Conservation (phyloP, 2,329 filamentous ascomycete species). For the Exserohilum turcica region DNA sequence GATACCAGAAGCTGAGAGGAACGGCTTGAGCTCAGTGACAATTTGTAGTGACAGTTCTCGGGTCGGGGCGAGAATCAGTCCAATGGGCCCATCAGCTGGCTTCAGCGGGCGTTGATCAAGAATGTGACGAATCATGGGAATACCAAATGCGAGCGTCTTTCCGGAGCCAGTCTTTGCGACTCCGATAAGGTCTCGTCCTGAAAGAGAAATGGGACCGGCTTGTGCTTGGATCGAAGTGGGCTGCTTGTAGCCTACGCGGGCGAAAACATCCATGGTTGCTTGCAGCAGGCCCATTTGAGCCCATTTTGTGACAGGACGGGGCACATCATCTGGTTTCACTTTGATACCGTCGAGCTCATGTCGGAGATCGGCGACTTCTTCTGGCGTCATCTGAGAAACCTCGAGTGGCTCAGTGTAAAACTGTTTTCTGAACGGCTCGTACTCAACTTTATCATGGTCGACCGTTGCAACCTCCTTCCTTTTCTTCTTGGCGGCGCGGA, state of each 20-base stretch:
- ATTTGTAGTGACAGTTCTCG: constrained; percentile 94
- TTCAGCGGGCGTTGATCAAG: constrained; percentile 86
- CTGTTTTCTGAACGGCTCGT: constrained; percentile 86
- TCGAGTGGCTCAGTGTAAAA: constrained; percentile 94
- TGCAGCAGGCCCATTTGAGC: constrained; percentile 90
- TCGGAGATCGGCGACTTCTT: constrained; percentile 79
- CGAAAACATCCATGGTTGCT: constrained; percentile 84
- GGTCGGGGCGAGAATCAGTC: constrained; percentile 90
- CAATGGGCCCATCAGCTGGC: constrained; percentile 83
- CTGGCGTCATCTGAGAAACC: constrained; percentile 79
- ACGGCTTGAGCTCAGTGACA: constrained; percentile 91
- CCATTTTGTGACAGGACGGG: constrained; percentile 95
- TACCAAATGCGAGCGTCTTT: constrained; percentile 92
- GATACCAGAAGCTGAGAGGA: constrained; percentile 82
- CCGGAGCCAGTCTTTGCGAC: constrained; percentile 97
- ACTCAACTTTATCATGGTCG: constrained; percentile 84
- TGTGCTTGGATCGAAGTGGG: constrained; percentile 96
- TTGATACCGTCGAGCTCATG: constrained; percentile 95
- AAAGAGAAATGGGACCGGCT: constrained; percentile 93
- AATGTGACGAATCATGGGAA: constrained; percentile 98
- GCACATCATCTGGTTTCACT: constrained; percentile 74
- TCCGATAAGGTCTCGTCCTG: constrained; percentile 90
- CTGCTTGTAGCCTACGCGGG: constrained; percentile 79
- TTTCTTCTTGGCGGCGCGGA: constrained; percentile 72
- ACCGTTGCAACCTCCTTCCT: constrained; percentile 93